A percentile compares a stretch with the other conserved stretches of the same genome.
Conservation (phyloP, 192 early-diverging fungal genomes). For the Podila minutissima region DNA sequence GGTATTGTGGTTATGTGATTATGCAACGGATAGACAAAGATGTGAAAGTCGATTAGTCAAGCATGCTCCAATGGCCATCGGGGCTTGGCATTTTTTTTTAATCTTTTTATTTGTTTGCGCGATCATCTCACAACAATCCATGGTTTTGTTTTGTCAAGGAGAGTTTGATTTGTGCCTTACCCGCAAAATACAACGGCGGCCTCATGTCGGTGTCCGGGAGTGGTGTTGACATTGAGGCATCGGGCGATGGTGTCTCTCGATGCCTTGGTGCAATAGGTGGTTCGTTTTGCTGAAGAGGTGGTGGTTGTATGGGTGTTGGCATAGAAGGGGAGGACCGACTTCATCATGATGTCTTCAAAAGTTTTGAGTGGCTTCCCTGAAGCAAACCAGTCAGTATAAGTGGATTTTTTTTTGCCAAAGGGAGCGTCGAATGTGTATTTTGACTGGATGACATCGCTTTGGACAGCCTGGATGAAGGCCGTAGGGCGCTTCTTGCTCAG, state of each 20-base stretch:
- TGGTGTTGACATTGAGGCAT: slow-evolving; percentile 11
- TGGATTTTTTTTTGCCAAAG: slow-evolving; percentile 4
- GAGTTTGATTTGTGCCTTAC: slow-evolving; percentile 5
- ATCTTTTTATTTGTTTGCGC: too few relatives aligned
- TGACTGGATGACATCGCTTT: background rate
- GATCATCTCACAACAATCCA: too few relatives aligned
- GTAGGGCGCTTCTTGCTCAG: too few relatives aligned
- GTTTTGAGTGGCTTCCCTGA: slow-evolving; percentile 24
- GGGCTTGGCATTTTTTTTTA: too few relatives aligned
- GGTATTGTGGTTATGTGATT: background rate
- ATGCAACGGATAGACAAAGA: background rate
- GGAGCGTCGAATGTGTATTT: background rate
- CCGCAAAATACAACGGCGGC: slow-evolving; percentile 15
- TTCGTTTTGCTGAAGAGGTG: background rate
- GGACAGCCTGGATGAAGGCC: too few relatives aligned
- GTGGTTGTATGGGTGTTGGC: slow-evolving; percentile 47
- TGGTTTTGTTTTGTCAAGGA: too few relatives aligned
- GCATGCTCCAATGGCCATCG: background rate
- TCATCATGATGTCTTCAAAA: slow-evolving; percentile 20
- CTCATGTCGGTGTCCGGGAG: slow-evolving; percentile 12
- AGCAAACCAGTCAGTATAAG: slow-evolving; percentile 40
- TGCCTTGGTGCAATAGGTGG: background rate
- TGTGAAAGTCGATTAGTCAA: too few relatives aligned
- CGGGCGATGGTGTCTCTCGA: background rate
- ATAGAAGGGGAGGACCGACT: slow-evolving; percentile 43